These are phyloP conservation scores for Jackrogersella multiformis DNA, from an alignment of 495 filamentous ascomycete genomes.

Conservation along the genomic window DNA sequence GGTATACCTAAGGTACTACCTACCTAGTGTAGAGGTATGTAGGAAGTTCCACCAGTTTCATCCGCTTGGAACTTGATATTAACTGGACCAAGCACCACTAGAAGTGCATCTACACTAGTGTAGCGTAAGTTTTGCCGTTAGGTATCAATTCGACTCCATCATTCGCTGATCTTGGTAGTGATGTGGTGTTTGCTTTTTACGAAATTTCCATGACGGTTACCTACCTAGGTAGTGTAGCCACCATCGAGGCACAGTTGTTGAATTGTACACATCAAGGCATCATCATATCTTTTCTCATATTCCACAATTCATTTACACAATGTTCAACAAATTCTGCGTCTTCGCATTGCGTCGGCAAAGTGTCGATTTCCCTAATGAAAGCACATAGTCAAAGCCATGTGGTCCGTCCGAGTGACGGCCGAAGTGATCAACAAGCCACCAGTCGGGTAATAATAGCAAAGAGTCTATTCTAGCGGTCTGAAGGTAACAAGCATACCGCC, in stretches of 20 bases:
- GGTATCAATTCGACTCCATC: constrained; percentile 14
- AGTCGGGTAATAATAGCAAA: constrained; percentile 8
- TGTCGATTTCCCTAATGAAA: constrained; percentile 29
- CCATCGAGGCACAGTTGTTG: neutral
- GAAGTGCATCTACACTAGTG: too few relatives aligned
- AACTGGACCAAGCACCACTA: constrained; percentile 15
- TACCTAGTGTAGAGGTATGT: too few relatives aligned
- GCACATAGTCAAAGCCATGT: constrained; percentile 9
- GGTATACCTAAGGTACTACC: too few relatives aligned
- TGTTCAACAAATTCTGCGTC: constrained; percentile 5
- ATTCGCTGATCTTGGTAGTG: constrained; percentile 5
- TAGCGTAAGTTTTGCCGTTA: too few relatives aligned
- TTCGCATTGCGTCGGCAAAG: constrained; percentile 4
- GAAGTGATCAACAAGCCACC: constrained; percentile 30
- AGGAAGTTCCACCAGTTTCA: too few relatives aligned
- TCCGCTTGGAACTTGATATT: constrained; percentile 20
- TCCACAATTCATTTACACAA: constrained; percentile 21
- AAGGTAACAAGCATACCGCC: neutral
- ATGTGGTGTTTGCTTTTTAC: neutral
- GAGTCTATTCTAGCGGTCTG: constrained; percentile 30
- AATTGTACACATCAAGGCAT: neutral
- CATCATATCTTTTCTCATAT: constrained; percentile 11
- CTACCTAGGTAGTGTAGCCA: neutral
- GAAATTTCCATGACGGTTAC: neutral
- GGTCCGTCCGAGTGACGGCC: constrained; percentile 32